Evolutionary conservation across 768 basidiomycete species (phyloP), one percentile per base, ranked within the genome.

Genomic region (Termitomyces sp.): DNA sequence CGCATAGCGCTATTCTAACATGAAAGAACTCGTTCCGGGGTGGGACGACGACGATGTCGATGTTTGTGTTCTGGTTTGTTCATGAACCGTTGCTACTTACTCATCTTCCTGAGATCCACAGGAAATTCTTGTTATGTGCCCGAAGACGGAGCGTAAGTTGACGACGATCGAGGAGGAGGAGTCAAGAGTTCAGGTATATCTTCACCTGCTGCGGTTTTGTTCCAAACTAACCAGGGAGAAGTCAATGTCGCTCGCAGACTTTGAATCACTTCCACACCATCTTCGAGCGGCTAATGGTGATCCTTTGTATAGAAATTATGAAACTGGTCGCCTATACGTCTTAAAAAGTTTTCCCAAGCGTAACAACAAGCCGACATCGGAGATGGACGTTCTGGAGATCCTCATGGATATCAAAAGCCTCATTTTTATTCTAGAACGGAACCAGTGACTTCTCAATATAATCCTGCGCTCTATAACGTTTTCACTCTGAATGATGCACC

Each of bases 41-140:
- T 81, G 81, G 79, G 71, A 76, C 36, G 76, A 81, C 49, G 77
- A 82, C 55, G 82, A 81, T 8, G 74, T 82, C 20, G 82, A 83
- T 67, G 83, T 82, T 56, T 6, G 74, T 66, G 25, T 38, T 32
- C 42, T 43, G 31, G 8, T 53, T 17, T 25, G 8, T 45, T 49
- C 15, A n/a, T 34, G 34, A 9, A 42, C 9, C 42, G n/a, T 60
- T 36, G 47, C 10, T 6, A 15, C 29, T 29, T 38, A 54, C 25
- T 48, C 8, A n/a, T n/a, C 17, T 31, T 32, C 34, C 10, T 38
- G 32, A 20, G 20, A 5, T 29, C 32, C 37, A 2, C 53, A 84
- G 83, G 83, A 83, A 68, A 77, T 83, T 9, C 66, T 83, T 63
- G 69, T 83, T 14, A 74, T 84, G 62, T 77, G 78, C 1, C 74